Percentiles rank a stretch among this genome's conserved stretches.
Evolutionary conservation across 441 rosid species (phyloP).

Genomic region (Croton laevigatus): DNA sequence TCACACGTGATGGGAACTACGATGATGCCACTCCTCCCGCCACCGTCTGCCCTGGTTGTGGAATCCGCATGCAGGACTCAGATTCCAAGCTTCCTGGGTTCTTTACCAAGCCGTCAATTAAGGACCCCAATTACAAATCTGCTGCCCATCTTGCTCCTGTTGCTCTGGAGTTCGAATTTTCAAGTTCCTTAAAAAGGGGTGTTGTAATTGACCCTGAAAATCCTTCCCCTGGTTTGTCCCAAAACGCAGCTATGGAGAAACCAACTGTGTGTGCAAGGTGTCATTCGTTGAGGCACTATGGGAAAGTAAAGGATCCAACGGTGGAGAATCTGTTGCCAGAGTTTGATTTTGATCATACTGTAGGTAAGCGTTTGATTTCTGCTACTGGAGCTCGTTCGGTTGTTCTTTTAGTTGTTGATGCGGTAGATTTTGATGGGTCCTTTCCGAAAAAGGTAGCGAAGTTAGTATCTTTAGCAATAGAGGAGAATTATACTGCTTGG

Average conservation of each 20-base stretch:
- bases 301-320: slow-evolving; percentile 76
- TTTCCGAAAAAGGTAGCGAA: slow-evolving; percentile 75
- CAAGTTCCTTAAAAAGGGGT: slow-evolving; percentile 59
- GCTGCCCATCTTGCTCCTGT: slow-evolving; percentile 42
- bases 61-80: slow-evolving; percentile 71
- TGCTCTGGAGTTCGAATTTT: slow-evolving; percentile 53
- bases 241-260: slow-evolving; percentile 22
- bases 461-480: slow-evolving; percentile 62
- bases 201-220: slow-evolving; percentile 37
- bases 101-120: slow-evolving; percentile 57
- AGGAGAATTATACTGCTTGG: slow-evolving; percentile 71
- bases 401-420: slow-evolving; percentile 83
- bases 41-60: slow-evolving; percentile 88
- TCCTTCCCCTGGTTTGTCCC: not conserved
- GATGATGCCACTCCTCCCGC: slow-evolving; percentile 47
- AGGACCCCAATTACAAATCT: slow-evolving; percentile 31
- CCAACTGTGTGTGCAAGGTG: slow-evolving; percentile 83
- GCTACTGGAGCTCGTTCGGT: slow-evolving; percentile 68
- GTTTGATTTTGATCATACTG: slow-evolving; percentile 80
- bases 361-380: slow-evolving; percentile 66
- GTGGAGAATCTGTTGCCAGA: slow-evolving; percentile 90
- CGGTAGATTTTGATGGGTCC: slow-evolving; percentile 84
- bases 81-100: slow-evolving; percentile 72
- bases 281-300: slow-evolving; percentile 84
- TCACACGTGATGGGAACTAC: slow-evolving; percentile 78